Percentiles rank a stretch among this genome's conserved stretches.
Evolutionary conservation across 257 asterid genomes (phyloP).

Genomic region (Sherardia arvensis): DNA sequence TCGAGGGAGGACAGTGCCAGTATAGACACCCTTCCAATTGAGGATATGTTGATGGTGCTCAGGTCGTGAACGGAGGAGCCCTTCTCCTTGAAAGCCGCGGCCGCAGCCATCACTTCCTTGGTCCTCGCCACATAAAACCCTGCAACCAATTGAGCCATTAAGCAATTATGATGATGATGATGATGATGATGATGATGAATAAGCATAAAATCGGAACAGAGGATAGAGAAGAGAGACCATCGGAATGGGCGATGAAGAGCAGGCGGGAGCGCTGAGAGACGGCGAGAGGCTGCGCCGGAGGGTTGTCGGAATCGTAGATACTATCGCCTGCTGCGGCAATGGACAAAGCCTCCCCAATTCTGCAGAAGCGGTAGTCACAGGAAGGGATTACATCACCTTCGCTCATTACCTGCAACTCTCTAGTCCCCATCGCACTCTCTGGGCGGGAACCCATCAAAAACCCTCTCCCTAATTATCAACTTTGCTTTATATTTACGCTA

Average conservation of each 20-base stretch:
- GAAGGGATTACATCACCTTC: conserved; percentile 53
- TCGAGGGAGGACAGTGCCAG: conserved; percentile 59
- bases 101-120: conserved; percentile 56
- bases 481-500: neutral
- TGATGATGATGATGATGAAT: too few species aligned
- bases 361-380: conserved; percentile 50
- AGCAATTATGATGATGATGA: too few species aligned
- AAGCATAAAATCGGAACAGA: too few species aligned
- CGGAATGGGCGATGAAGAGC: conserved; percentile 59
- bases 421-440: neutral
- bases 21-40: conserved; percentile 50
- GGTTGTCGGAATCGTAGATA: conserved; percentile 39
- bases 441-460: neutral
- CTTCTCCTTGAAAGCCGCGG: conserved; percentile 44
- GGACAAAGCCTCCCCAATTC: conserved; percentile 56
- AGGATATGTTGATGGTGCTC: conserved; percentile 47
- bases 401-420: conserved; percentile 46
- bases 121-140: conserved; percentile 75
- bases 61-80: conserved; percentile 43
- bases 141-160: neutral
- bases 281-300: conserved; percentile 64
- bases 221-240: conserved; percentile 27
- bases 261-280: conserved; percentile 68
- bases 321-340: conserved; percentile 14
- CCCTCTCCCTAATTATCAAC: neutral